Evolutionary conservation across 139 green algal species (phyloP).

Genomic region (Asterochloris erici): DNA sequence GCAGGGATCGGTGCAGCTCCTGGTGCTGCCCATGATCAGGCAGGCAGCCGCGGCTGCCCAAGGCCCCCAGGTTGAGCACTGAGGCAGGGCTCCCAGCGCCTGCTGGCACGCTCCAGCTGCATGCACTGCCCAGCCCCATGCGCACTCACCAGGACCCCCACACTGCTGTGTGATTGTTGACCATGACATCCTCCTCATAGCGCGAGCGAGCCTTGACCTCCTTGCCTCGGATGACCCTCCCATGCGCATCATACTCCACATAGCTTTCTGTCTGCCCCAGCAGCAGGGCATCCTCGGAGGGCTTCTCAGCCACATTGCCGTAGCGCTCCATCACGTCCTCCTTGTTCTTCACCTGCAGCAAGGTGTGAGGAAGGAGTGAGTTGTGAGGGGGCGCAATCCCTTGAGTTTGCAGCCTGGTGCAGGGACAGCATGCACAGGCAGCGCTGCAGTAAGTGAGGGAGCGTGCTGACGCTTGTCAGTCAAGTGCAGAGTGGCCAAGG

Average conservation of each 20-base stretch:
- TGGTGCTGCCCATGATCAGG: too few species aligned
- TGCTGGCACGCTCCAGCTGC: too few species aligned
- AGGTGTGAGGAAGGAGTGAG: background rate
- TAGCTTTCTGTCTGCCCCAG: constrained; percentile 86
- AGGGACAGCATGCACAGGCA: background rate
- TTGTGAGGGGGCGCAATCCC: background rate
- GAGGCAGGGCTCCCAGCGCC: too few species aligned
- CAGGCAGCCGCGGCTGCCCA: too few species aligned
- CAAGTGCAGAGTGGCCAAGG: background rate
- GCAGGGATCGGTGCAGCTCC: too few species aligned
- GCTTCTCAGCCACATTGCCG: constrained; percentile 64
- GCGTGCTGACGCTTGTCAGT: background rate
- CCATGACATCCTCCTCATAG: constrained; percentile 96
- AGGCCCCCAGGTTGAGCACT: too few species aligned
- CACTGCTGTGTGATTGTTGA: constrained; percentile 93
- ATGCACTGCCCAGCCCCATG: too few species aligned
- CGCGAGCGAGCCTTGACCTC: constrained; percentile 53
- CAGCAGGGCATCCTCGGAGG: constrained; percentile 61
- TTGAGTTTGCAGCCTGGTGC: background rate
- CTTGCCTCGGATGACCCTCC: constrained; percentile 63
- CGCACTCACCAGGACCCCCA: constrained; percentile 80
- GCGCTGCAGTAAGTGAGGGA: background rate
- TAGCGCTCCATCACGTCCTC: constrained; percentile 81
- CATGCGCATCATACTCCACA: constrained; percentile 91
- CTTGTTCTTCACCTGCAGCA: constrained; percentile 47